Evolutionary conservation across 2,329 filamentous ascomycete species (phyloP).

Genomic region (Colletotrichum higginsianum): DNA sequence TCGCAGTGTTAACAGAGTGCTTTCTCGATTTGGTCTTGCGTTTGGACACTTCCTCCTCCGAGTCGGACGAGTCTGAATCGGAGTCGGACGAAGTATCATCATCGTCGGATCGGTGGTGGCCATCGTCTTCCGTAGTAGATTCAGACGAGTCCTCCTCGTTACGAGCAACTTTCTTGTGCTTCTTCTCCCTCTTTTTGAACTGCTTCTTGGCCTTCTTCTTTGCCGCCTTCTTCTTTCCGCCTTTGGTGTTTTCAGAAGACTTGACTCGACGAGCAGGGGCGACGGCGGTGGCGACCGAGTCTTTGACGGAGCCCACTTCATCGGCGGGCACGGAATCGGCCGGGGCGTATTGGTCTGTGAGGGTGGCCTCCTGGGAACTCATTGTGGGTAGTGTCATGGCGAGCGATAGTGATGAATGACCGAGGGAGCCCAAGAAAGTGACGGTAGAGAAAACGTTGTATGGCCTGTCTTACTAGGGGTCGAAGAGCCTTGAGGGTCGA

Average conservation of each 20-base stretch:
- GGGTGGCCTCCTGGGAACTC: background rate
- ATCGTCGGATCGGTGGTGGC: background rate
- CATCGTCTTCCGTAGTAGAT: background rate
- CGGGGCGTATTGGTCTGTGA: background rate
- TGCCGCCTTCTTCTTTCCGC: background rate
- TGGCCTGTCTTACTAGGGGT: background rate
- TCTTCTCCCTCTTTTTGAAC: slow-evolving; percentile 9
- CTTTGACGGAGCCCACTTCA: background rate
- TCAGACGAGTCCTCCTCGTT: background rate
- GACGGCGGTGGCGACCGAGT: background rate
- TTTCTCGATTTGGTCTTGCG: slow-evolving; percentile 26
- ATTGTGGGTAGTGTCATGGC: background rate
- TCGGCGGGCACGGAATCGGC: background rate
- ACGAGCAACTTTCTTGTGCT: slow-evolving; percentile 4
- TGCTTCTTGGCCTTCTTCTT: slow-evolving; percentile 9
- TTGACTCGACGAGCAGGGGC: background rate
- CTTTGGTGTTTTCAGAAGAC: background rate
- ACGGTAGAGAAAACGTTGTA: background rate
- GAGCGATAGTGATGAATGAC: background rate
- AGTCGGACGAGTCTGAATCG: background rate
- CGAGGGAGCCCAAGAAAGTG: background rate
- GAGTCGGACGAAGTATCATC: slow-evolving; percentile 3
- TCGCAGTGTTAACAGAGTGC: background rate
- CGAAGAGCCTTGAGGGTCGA: background rate
- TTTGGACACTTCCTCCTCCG: background rate